phyloP scores from a whole-genome alignment of 1,139 yeast genomes.

The Yamadazyma diddensiae region DNA sequence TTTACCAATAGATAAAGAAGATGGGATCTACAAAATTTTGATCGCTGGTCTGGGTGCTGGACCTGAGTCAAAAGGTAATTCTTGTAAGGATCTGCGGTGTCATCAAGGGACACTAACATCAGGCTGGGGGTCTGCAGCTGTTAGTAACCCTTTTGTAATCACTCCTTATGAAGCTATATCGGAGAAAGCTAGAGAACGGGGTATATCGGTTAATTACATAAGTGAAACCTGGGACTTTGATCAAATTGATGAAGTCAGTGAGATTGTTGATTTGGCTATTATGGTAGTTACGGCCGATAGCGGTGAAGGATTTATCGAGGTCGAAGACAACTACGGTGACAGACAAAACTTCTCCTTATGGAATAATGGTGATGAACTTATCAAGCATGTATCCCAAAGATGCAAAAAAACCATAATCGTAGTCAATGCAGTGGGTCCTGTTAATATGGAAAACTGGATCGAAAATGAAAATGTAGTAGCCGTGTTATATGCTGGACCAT shows the following conservation, averaged over 20 bases:
- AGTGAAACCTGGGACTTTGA: constrained; percentile 44
- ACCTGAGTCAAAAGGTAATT: constrained; percentile 46
- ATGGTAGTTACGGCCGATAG: constrained; percentile 52
- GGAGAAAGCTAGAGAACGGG: constrained; percentile 40
- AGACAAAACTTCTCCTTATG: constrained; percentile 54
- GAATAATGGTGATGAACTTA: constrained; percentile 60
- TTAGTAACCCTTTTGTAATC: constrained; percentile 50
- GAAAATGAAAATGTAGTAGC: constrained; percentile 58
- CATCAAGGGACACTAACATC: constrained; percentile 46
- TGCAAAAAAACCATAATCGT: constrained; percentile 57
- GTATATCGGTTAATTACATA: constrained; percentile 43
- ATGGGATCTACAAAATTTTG: constrained; percentile 42
- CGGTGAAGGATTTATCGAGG: constrained; percentile 59
- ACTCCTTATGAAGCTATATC: constrained; percentile 54
- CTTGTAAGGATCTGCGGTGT: constrained; percentile 49
- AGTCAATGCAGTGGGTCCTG: constrained; percentile 58
- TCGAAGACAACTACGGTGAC: constrained; percentile 62
- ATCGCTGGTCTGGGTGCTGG: constrained; percentile 51
- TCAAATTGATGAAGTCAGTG: constrained; percentile 42
- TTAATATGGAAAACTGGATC: constrained; percentile 57
- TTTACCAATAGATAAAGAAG: constrained; percentile 46
- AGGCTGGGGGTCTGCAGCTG: constrained; percentile 55
- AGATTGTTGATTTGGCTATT: constrained; percentile 49
- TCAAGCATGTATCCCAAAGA: constrained; percentile 43
- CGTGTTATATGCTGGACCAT: constrained; percentile 53